A percentile compares a stretch with the other conserved stretches of the same genome.
phyloP scores from a whole-genome alignment of 805 yeast species.

The Yamadazyma philogaea region DNA sequence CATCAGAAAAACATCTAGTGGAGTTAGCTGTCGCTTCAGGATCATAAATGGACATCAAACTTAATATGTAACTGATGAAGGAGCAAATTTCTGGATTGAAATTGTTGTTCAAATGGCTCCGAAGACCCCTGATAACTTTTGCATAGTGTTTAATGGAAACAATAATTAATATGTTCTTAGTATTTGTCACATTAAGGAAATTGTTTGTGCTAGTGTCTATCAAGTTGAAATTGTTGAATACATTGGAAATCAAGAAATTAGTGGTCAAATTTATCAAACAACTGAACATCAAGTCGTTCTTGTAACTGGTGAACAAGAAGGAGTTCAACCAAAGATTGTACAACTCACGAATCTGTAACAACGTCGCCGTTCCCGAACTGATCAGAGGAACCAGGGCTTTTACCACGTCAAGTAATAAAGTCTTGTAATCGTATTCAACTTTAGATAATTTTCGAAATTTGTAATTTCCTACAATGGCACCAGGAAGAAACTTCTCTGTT shows the following conservation, averaged over 20 bases:
- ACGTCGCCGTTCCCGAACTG: slow-evolving; percentile 23
- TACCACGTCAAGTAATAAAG: slow-evolving; percentile 12
- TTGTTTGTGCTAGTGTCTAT: slow-evolving; percentile 11
- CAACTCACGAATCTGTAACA: slow-evolving; percentile 26
- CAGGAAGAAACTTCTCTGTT: slow-evolving; percentile 11
- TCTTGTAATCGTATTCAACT: slow-evolving; percentile 10
- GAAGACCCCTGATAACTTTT: slow-evolving; percentile 31
- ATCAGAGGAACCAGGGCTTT: slow-evolving; percentile 13
- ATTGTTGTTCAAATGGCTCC: slow-evolving; percentile 26
- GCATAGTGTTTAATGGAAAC: slow-evolving; percentile 36
- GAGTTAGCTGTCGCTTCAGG: slow-evolving; percentile 40
- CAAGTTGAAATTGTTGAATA: slow-evolving; percentile 19
- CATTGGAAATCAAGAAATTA: slow-evolving; percentile 34
- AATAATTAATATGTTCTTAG: slow-evolving; percentile 27
- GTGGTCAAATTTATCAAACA: slow-evolving; percentile 38
- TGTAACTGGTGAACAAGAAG: slow-evolving; percentile 24
- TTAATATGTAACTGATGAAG: slow-evolving; percentile 33
- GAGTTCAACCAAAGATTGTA: slow-evolving; percentile 34
- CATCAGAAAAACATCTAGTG: slow-evolving; percentile 38
- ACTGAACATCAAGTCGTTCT: slow-evolving; percentile 29
- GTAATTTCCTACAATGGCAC: slow-evolving; percentile 9
- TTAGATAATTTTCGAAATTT: slow-evolving; percentile 10
- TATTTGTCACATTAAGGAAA: slow-evolving; percentile 13
- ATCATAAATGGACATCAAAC: slow-evolving; percentile 41
- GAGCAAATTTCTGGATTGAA: slow-evolving; percentile 31